Evolutionary conservation across 2,329 filamentous ascomycete genomes (phyloP).

Genomic region (Clarireedia homoeocarpa): DNA sequence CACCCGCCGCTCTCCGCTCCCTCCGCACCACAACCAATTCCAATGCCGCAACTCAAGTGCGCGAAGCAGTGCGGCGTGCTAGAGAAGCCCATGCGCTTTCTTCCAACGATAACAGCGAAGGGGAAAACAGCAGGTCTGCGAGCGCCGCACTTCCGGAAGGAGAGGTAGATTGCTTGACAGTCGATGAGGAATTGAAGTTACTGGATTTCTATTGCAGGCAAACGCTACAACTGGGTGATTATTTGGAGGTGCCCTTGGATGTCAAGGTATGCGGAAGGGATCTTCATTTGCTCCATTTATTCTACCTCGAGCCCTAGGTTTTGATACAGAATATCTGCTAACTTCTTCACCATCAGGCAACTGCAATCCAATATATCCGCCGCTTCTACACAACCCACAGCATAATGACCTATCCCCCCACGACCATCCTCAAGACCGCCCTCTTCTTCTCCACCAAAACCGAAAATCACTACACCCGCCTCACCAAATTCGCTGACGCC

Average conservation of each 20-base stretch:
- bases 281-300: background rate
- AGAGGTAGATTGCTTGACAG: constrained; percentile 70
- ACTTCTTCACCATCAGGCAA: constrained; percentile 19
- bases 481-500: constrained; percentile 58
- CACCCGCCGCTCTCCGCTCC: constrained; percentile 59
- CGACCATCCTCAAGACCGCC: constrained; percentile 79
- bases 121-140: constrained; percentile 27
- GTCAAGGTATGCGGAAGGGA: constrained; percentile 41
- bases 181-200: constrained; percentile 74
- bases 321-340: background rate
- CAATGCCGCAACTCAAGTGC: constrained; percentile 62
- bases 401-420: constrained; percentile 91
- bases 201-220: constrained; percentile 70
- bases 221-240: constrained; percentile 48
- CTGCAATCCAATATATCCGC: constrained; percentile 57
- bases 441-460: constrained; percentile 93
- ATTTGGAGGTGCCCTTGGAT: constrained; percentile 51
- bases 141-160: constrained; percentile 27
- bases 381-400: constrained; percentile 96
- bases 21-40: constrained; percentile 73
- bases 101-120: constrained; percentile 26
- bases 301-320: background rate
- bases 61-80: constrained; percentile 45
- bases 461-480: constrained; percentile 62
- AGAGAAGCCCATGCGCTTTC: constrained; percentile 32